Conservation (phyloP, 306 rosid species). For the Vigna radiata region DNA sequence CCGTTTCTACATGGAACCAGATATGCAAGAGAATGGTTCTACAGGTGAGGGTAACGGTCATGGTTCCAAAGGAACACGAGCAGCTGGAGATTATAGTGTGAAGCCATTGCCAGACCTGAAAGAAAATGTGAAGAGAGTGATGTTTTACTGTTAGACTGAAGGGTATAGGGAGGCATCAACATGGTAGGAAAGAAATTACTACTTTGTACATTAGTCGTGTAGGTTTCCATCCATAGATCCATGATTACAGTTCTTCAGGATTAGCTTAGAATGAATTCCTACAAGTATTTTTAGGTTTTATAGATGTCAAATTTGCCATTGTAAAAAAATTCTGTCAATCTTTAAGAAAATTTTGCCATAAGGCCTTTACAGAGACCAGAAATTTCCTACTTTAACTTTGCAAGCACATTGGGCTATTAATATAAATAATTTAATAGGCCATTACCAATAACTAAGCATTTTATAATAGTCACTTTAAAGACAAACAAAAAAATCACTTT, state of each 20-base stretch:
- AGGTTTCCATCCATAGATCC: slow-evolving; percentile 41
- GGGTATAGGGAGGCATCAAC: slow-evolving; percentile 10
- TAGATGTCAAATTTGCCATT: slow-evolving; percentile 45
- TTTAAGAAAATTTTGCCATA: slow-evolving; percentile 51
- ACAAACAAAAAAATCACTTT: no score
- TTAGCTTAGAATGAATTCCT: slow-evolving; percentile 48
- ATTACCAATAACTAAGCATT: not conserved
- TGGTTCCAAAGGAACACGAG: slow-evolving; percentile 56
- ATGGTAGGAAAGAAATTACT: slow-evolving; percentile 36
- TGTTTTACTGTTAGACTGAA: slow-evolving; percentile 77
- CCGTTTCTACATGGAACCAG: slow-evolving; percentile 92
- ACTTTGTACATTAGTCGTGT: slow-evolving; percentile 47
- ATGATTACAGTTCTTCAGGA: slow-evolving; percentile 50
- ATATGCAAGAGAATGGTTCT: slow-evolving; percentile 76
- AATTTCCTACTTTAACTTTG: slow-evolving; percentile 16
- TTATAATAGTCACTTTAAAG: no score
- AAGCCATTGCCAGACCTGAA: slow-evolving; percentile 91
- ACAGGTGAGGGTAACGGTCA: slow-evolving; percentile 55
- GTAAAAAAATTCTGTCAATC: slow-evolving; percentile 51
- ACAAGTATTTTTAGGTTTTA: slow-evolving; percentile 28
- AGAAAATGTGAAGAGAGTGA: slow-evolving; percentile 93
- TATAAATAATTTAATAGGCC: not conserved
- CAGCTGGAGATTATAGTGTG: slow-evolving; percentile 69
- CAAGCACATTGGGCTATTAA: not conserved
- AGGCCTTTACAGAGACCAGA: slow-evolving; percentile 38